These are phyloP conservation scores for Hygrophila difformis DNA, from an alignment of 257 asterid species.

Conservation along the genomic window DNA sequence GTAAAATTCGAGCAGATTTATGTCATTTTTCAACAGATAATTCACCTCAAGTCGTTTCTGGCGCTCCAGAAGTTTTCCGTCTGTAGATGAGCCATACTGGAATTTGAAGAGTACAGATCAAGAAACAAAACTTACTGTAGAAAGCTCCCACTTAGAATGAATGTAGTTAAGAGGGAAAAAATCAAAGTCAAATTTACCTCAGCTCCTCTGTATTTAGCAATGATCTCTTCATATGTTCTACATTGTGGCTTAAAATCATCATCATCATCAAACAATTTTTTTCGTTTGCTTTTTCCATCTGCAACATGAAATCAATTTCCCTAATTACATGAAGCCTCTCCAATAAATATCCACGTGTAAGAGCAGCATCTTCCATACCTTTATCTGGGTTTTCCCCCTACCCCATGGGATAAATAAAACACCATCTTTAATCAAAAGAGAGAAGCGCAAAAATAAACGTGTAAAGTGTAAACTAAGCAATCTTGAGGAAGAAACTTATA, in stretches of 20 bases:
- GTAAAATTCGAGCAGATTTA: too few species aligned
- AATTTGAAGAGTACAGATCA: slow-evolving; percentile 18
- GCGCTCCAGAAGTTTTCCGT: slow-evolving; percentile 87
- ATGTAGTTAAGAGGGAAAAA: slow-evolving; percentile 11
- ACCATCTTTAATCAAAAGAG: too few species aligned
- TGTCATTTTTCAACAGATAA: slow-evolving; percentile 7
- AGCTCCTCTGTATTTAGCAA: slow-evolving; percentile 72
- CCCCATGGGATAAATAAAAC: slow-evolving; percentile 35
- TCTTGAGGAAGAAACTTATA: not conserved
- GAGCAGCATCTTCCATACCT: slow-evolving; percentile 25
- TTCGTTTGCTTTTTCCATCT: slow-evolving; percentile 45
- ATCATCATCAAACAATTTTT: slow-evolving; percentile 42
- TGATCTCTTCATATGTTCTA: slow-evolving; percentile 73
- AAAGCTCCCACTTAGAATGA: too few species aligned
- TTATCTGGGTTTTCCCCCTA: slow-evolving; percentile 28
- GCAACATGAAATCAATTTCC: slow-evolving; percentile 19
- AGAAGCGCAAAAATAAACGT: slow-evolving; percentile 3
- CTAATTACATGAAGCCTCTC: slow-evolving; percentile 8
- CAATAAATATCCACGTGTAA: too few species aligned
- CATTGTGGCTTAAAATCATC: slow-evolving; percentile 49
- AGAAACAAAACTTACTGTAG: not conserved
- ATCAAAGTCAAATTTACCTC: slow-evolving; percentile 41
- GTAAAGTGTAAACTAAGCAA: not conserved
- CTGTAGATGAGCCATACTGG: slow-evolving; percentile 82
- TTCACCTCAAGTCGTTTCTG: slow-evolving; percentile 84